Base-by-base conservation (phyloP, 495 filamentous ascomycete genomes). In the Aspergillus hancockii region DNA sequence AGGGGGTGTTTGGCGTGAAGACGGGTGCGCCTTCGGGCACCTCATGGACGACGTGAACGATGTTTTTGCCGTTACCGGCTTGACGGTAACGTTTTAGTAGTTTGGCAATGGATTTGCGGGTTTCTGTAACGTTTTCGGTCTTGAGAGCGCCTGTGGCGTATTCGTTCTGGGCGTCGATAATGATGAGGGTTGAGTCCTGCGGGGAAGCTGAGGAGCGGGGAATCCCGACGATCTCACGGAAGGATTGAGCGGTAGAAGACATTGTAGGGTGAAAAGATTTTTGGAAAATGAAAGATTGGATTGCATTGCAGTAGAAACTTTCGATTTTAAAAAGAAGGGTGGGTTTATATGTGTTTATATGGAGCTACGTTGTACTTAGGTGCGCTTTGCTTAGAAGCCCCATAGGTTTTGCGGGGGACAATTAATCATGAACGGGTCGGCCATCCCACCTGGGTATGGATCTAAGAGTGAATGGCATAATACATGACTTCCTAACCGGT, bases 111-210 rank as follows among this genome's bases (percentile, higher is more conserved):
- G 73, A 73, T 45, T 74, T 70, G 49, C 82, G 78, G 19, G 73
- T 77, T 22, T 67, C 46, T 0, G 58, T 31, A n/a, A 84, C 75
- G 40, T 84, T 77, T 38, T 74, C 67, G 53, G 79, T 78, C 18
- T 74, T 75, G 6, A 87, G 77, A 1, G 69, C 59, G 58, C 85
- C 85, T 18, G 70, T 49, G 57, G 78, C 81, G 66, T 88, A 88
- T 70, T 86, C 83, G 50, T 83, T 83, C 66, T 84, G 81, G n/a
- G 85, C 85, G 65, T 88, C 85, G 68, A 88, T 81, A 63, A 88
- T 85, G 58, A 88, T 67, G 19, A 88, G 75, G 18, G 78, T 77
- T 49, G 78, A 81, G 71, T 86, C 81, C 19, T 73, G 57, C 2
- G 77, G 62, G 18, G 79, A 76, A 18, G 83, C 81, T 0, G 75